These are phyloP conservation scores for Alternaria incomplexa DNA, from an alignment of 2,329 filamentous ascomycete genomes.

Conservation along the genomic window DNA sequence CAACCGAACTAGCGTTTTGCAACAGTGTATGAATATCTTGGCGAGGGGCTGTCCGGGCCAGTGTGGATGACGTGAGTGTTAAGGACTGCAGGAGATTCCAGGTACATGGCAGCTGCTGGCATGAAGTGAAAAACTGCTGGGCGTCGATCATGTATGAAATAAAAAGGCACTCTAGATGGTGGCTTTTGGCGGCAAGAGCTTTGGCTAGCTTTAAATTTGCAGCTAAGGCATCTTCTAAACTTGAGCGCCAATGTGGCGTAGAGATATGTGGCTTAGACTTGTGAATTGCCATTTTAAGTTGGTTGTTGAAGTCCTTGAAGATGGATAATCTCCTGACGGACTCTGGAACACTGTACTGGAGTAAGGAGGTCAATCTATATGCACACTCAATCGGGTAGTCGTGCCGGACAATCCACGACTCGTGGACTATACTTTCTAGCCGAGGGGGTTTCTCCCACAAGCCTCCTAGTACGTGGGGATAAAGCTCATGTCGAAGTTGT, in stretches of 20 bases:
- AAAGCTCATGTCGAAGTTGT: slow-evolving; percentile 26
- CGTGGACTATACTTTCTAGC: slow-evolving; percentile 27
- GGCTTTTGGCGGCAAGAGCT: slow-evolving; percentile 26
- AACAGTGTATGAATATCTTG: slow-evolving; percentile 25
- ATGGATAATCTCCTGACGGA: slow-evolving; percentile 27
- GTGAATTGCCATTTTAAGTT: slow-evolving; percentile 14
- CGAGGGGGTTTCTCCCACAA: slow-evolving; percentile 27
- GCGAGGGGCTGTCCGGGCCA: slow-evolving; percentile 20
- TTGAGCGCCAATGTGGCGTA: too few relatives aligned
- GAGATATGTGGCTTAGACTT: too few relatives aligned
- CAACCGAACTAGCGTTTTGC: slow-evolving; percentile 25
- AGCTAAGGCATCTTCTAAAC: too few relatives aligned
- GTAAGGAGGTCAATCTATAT: not conserved
- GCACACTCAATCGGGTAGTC: slow-evolving; percentile 15
- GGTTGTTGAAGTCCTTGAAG: slow-evolving; percentile 27
- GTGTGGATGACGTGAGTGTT: slow-evolving; percentile 27
- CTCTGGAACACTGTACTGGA: too few relatives aligned
- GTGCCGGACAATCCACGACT: slow-evolving; percentile 21
- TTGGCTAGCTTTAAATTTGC: too few relatives aligned
- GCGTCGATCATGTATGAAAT: slow-evolving; percentile 32
- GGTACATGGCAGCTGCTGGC: slow-evolving; percentile 28
- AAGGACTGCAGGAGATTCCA: slow-evolving; percentile 27
- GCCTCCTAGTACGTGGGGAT: slow-evolving; percentile 18
- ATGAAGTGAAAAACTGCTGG: slow-evolving; percentile 28
- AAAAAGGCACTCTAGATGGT: slow-evolving; percentile 25